Evolutionary conservation across 176 grass and related monocot genomes (phyloP).

Genomic region (Eremochloa ophiuroides): DNA sequence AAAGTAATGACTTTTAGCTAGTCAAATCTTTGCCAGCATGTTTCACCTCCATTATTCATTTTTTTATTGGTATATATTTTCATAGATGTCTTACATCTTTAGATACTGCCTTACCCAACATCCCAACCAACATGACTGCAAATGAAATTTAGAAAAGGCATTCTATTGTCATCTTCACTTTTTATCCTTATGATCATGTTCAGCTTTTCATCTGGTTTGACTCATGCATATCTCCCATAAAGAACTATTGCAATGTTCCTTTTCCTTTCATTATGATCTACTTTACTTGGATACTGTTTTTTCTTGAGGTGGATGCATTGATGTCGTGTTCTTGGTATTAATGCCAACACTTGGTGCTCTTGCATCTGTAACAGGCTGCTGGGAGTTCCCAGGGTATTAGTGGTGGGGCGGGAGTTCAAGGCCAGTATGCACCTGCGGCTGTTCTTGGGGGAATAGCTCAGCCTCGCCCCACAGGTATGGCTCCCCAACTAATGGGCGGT

Average conservation of each 20-base stretch:
- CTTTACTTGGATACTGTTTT: neutral
- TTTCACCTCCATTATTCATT: neutral
- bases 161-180: constrained; percentile 4
- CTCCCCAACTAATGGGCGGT: constrained; percentile 45
- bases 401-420: constrained; percentile 50
- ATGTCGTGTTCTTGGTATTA: neutral
- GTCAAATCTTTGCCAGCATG: neutral
- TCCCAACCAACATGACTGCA: neutral
- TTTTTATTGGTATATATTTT: neutral
- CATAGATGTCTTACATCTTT: neutral
- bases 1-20: neutral
- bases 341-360: constrained; percentile 17
- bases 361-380: constrained; percentile 53
- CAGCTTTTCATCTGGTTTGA: neutral
- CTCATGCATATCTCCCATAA: neutral
- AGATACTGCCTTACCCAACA: neutral
- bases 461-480: constrained; percentile 71
- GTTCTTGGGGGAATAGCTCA: constrained; percentile 53
- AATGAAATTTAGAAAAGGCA: neutral
- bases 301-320: neutral
- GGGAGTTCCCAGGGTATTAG: constrained; percentile 68
- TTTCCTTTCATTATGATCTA: neutral
- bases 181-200: neutral
- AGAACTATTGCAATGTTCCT: neutral
- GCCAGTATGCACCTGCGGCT: constrained; percentile 75